These are phyloP conservation scores for Aspergillus neotritici DNA, from an alignment of 2,329 filamentous ascomycete species.

Conservation along the genomic window DNA sequence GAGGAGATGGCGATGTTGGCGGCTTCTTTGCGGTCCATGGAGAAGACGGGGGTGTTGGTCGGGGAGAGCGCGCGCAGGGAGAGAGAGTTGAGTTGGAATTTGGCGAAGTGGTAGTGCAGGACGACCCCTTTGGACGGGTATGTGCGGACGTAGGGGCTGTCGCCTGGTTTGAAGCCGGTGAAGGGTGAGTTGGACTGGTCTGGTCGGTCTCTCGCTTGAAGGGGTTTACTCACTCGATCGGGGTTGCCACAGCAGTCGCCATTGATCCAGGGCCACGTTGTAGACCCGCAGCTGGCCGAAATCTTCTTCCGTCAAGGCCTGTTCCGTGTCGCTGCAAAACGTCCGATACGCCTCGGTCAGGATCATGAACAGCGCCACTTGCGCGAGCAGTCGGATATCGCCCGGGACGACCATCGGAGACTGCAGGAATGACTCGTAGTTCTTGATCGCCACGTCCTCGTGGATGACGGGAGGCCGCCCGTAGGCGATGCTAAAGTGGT, in stretches of 20 bases:
- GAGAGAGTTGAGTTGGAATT: conserved; percentile 48
- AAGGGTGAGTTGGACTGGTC: neutral
- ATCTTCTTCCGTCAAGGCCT: conserved; percentile 48
- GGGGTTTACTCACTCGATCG: conserved; percentile 34
- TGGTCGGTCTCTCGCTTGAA: too few relatives aligned
- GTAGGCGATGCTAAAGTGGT: conserved; percentile 60
- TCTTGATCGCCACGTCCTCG: conserved; percentile 53
- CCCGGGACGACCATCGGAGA: conserved; percentile 48
- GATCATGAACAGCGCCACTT: conserved; percentile 56
- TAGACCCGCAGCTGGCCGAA: conserved; percentile 45
- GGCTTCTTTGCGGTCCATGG: conserved; percentile 41
- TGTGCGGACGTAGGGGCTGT: conserved; percentile 44
- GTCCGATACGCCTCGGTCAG: conserved; percentile 52
- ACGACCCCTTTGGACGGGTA: conserved; percentile 49
- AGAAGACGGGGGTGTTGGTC: conserved; percentile 38
- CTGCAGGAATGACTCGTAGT: conserved; percentile 53
- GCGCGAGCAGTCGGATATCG: conserved; percentile 53
- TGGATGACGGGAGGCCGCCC: conserved; percentile 55
- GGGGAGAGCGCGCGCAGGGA: conserved; percentile 39
- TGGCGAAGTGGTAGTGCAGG: conserved; percentile 50
- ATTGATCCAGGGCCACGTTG: conserved; percentile 48
- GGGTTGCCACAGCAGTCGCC: conserved; percentile 47
- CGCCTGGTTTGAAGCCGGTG: conserved; percentile 19
- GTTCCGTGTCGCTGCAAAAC: conserved; percentile 53
- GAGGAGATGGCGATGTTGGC: conserved; percentile 45